These are phyloP conservation scores for Candida piceae DNA, from an alignment of 805 yeast species.

Conservation along the genomic window DNA sequence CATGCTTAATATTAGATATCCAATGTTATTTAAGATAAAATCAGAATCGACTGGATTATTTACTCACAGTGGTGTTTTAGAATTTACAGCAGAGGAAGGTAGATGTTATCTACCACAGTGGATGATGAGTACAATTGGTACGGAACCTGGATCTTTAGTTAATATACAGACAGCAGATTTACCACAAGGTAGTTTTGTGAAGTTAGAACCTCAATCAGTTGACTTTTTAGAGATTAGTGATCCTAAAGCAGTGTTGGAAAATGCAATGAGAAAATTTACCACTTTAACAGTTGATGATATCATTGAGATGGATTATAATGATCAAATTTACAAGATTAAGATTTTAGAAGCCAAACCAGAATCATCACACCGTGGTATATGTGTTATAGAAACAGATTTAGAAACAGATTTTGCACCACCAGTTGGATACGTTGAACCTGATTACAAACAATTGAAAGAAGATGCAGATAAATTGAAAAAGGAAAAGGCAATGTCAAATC, in stretches of 20 bases:
- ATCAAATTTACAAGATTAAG: slow-evolving; percentile 68
- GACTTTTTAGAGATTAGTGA: slow-evolving; percentile 91
- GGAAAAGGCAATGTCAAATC: slow-evolving; percentile 33
- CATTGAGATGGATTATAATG: slow-evolving; percentile 80
- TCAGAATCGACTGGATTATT: slow-evolving; percentile 52
- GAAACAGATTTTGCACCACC: slow-evolving; percentile 99
- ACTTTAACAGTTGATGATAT: slow-evolving; percentile 81
- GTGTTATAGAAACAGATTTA: slow-evolving; percentile 94
- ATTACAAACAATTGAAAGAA: slow-evolving; percentile 40
- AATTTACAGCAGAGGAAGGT: slow-evolving; percentile 97
- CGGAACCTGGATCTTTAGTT: slow-evolving; percentile 77
- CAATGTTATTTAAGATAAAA: slow-evolving; percentile 83
- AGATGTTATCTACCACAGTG: slow-evolving; percentile 91
- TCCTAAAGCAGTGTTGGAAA: slow-evolving; percentile 95
- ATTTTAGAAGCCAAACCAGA: slow-evolving; percentile 87
- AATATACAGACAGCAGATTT: slow-evolving; percentile 73
- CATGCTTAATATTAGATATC: slow-evolving; percentile 88
- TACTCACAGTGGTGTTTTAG: slow-evolving; percentile 93
- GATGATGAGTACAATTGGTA: slow-evolving; percentile 79
- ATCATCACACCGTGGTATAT: slow-evolving; percentile 57
- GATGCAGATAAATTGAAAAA: slow-evolving; percentile 35
- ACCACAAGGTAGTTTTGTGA: slow-evolving; percentile 83
- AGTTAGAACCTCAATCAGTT: slow-evolving; percentile 90
- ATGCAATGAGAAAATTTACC: slow-evolving; percentile 83
- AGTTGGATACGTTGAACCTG: slow-evolving; percentile 95